Percentiles rank a stretch among this genome's conserved stretches.
phyloP scores from a whole-genome alignment of 192 early-diverging fungal genomes.

The Backusella macrospora region DNA sequence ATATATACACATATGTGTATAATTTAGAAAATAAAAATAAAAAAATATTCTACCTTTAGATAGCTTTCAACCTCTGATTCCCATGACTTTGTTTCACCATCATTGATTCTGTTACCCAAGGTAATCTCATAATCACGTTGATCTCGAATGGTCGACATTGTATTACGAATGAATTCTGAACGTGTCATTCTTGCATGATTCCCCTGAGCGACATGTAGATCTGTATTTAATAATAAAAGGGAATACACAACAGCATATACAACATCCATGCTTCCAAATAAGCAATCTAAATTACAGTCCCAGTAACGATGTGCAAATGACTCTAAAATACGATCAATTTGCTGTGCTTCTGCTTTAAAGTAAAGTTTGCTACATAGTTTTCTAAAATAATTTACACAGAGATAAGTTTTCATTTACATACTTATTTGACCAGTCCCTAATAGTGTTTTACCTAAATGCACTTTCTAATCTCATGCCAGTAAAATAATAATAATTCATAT shows the following conservation, averaged over 20 bases:
- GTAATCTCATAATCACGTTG: slow-evolving; percentile 27
- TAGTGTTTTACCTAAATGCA: slow-evolving; percentile 61
- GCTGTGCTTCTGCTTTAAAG: slow-evolving; percentile 91
- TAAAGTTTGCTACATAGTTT: slow-evolving; percentile 75
- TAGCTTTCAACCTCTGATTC: slow-evolving; percentile 27
- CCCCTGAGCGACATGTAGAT: slow-evolving; percentile 85
- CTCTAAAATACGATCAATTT: slow-evolving; percentile 87
- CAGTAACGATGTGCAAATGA: slow-evolving; percentile 81
- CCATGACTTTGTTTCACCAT: slow-evolving; percentile 22
- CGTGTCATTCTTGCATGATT: slow-evolving; percentile 73
- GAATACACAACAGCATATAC: slow-evolving; percentile 89
- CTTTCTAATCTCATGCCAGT: slow-evolving; percentile 69
- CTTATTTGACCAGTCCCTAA: neutral
- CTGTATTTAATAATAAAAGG: slow-evolving; percentile 89
- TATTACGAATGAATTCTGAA: slow-evolving; percentile 73
- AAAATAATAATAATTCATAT: slow-evolving; percentile 83
- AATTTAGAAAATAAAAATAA: neutral
- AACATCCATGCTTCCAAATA: slow-evolving; percentile 63
- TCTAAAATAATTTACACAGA: slow-evolving; percentile 28
- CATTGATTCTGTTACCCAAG: slow-evolving; percentile 8
- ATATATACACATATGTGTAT: neutral
- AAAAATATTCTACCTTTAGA: slow-evolving; percentile 22
- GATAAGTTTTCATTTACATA: no score
- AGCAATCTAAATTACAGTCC: slow-evolving; percentile 75
- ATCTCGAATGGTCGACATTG: slow-evolving; percentile 53